Percentiles rank a stretch among this genome's conserved stretches.
Evolutionary conservation across 1,284 basidiomycete genomes (phyloP).

Genomic region (Binderoboletus segoi): DNA sequence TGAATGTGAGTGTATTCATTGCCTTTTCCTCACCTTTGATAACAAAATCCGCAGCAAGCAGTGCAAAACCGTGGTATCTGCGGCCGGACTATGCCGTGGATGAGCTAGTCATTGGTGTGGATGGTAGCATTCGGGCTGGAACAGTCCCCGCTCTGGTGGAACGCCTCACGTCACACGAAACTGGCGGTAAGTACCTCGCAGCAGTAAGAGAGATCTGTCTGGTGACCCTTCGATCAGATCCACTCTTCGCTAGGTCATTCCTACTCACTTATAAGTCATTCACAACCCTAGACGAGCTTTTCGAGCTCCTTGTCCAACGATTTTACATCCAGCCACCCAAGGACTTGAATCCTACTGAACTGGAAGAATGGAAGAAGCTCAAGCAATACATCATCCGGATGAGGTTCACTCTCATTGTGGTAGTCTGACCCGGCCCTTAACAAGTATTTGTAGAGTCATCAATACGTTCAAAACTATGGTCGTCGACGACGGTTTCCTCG

Average conservation of each 20-base stretch:
- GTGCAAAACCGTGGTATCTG: conserved; percentile 70
- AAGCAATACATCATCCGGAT: conserved; percentile 91
- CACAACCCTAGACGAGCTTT: conserved; percentile 82
- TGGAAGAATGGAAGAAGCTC: conserved; percentile 83
- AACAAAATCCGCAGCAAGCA: too few relatives aligned
- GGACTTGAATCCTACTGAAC: conserved; percentile 66
- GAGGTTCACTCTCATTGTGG: conserved; percentile 55
- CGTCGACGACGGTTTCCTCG: conserved; percentile 77
- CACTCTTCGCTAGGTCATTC: conserved; percentile 89
- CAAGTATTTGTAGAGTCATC: conserved; percentile 73
- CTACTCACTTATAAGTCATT: conserved; percentile 98
- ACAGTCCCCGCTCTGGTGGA: conserved; percentile 87
- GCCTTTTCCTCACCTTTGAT: too few relatives aligned
- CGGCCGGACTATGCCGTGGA: conserved; percentile 62
- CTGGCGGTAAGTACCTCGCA: conserved; percentile 60
- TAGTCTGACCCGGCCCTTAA: conserved; percentile 9
- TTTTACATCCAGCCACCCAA: conserved; percentile 82
- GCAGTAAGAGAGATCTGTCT: too few relatives aligned
- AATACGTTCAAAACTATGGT: conserved; percentile 86
- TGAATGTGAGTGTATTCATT: too few relatives aligned
- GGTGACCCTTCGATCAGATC: conserved; percentile 50
- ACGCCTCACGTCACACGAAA: conserved; percentile 88
- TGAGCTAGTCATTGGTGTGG: conserved; percentile 70
- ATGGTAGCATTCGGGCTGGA: conserved; percentile 81
- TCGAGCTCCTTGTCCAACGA: conserved; percentile 83